phyloP scores from a whole-genome alignment of 2,329 filamentous ascomycete genomes.

The Diaporthe capsici region DNA sequence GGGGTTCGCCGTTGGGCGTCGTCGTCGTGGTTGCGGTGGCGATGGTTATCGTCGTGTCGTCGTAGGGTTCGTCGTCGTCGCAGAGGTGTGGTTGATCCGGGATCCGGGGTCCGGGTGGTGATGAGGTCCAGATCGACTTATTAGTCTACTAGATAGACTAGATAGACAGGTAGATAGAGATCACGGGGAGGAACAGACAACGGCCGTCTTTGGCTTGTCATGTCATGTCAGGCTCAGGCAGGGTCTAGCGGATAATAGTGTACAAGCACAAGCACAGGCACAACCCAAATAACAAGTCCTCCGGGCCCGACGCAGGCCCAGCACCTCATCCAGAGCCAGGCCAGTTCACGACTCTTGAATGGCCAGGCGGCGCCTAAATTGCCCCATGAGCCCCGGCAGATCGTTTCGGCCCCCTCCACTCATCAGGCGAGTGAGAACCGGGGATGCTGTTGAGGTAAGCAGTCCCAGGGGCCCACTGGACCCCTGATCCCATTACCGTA shows the following conservation, averaged over 20 bases:
- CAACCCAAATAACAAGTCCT: slow-evolving; percentile 9
- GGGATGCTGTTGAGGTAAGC: slow-evolving; percentile 21
- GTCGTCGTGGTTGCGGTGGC: neutral
- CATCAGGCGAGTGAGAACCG: neutral
- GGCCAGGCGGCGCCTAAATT: slow-evolving; percentile 27
- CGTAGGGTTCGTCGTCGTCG: slow-evolving; percentile 6
- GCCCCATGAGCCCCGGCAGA: slow-evolving; percentile 32
- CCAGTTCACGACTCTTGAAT: neutral
- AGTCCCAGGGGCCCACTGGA: neutral
- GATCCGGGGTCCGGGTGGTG: slow-evolving; percentile 3
- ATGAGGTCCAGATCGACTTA: neutral
- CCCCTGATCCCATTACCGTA: slow-evolving; percentile 19
- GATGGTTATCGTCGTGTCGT: slow-evolving; percentile 15
- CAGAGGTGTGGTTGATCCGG: slow-evolving; percentile 14
- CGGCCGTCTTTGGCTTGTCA: slow-evolving; percentile 25
- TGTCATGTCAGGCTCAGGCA: slow-evolving; percentile 1
- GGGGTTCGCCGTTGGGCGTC: slow-evolving; percentile 1
- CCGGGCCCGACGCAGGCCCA: neutral
- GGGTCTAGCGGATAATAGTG: slow-evolving; percentile 29
- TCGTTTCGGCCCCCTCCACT: slow-evolving; percentile 27
- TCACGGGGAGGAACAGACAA: slow-evolving; percentile 27
- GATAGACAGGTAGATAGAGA: slow-evolving; percentile 7
- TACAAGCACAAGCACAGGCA: slow-evolving; percentile 8
- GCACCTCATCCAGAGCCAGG: slow-evolving; percentile 1
- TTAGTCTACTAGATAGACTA: slow-evolving; percentile 9